Base-by-base conservation (phyloP, 192 early-diverging fungal species). In the Coemansia sp. region DNA sequence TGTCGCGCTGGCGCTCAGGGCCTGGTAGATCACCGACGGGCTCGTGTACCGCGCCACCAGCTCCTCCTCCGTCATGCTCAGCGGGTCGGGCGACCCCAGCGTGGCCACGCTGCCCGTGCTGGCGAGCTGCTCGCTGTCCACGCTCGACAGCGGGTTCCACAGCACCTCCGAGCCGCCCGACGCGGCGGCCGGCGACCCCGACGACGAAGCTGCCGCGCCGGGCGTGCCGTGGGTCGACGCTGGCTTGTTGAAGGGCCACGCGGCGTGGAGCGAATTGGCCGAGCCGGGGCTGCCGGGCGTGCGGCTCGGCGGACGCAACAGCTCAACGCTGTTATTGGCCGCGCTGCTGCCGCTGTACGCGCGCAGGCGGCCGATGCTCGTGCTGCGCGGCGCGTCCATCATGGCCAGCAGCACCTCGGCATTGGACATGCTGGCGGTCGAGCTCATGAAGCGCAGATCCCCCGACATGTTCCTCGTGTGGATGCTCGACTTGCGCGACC, bases 161-260 rank as follows among this genome's bases (percentile, higher is more conserved):
- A 40, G 23, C 32, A 30, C 16, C 9, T 23, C 18, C 19, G 33
- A 14, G 19, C 21, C 3, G 19, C n/a, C 14, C 25, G n/a, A n/a
- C n/a, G n/a, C n/a, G n/a, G n/a, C n/a, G n/a, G n/a, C n/a, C 18
- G 42, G 42, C 19, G 18, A 44, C 32, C 32, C 25, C 31, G 58
- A 46, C 58, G 58, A 60, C 46, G 24, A 23, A 7, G n/a, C 58
- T 2, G 31, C 58, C 1, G 31, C 58, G 19, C 47, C 33, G 22
- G 46, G 30, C 14, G 35, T 54, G 24, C 14, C 30, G 14, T 24
- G 32, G 22, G 25, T 10, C 49, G 38, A 28, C 19, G 55, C 29
- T 12, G 50, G 53, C 61, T 77, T 77, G 68, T 77, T 77, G 47
- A 67, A 77, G 9, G 74, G 74, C 74, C 74, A 77, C 11, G 74